These are phyloP conservation scores for Dendrothele bispora DNA, from an alignment of 768 basidiomycete genomes.

Conservation along the genomic window DNA sequence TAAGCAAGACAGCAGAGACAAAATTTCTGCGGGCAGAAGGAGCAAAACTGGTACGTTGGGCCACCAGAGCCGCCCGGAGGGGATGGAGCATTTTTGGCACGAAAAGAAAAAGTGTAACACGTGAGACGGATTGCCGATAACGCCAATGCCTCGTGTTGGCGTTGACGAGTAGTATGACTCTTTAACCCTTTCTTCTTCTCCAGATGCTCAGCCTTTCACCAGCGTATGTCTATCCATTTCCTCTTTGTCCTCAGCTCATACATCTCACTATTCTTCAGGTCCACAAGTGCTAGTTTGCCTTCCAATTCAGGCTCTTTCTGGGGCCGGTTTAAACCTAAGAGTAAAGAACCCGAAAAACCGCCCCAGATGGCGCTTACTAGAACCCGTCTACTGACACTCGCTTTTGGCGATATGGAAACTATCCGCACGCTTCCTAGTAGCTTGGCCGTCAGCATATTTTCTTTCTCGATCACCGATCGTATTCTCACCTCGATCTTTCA, in stretches of 20 bases:
- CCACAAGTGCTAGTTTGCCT: conserved; percentile 59
- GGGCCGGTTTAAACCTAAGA: conserved; percentile 73
- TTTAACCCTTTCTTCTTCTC: conserved; percentile 18
- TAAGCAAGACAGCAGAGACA: conserved; percentile 57
- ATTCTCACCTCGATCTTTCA: conserved; percentile 24
- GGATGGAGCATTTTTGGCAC: background rate
- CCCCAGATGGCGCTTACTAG: conserved; percentile 69
- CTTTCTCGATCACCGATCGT: background rate
- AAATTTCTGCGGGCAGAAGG: conserved; percentile 30
- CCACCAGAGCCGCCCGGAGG: background rate
- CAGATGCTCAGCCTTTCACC: conserved; percentile 75
- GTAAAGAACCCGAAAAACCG: conserved; percentile 57
- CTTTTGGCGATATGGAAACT: conserved; percentile 85
- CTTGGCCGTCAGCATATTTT: conserved; percentile 49
- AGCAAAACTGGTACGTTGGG: conserved; percentile 11
- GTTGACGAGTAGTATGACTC: conserved; percentile 36
- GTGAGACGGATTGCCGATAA: conserved; percentile 4
- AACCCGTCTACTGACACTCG: conserved; percentile 78
- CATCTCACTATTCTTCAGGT: conserved; percentile 32
- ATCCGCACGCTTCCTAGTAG: conserved; percentile 75
- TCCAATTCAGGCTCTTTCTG: conserved; percentile 51
- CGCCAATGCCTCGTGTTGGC: conserved; percentile 57
- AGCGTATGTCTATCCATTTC: conserved; percentile 56
- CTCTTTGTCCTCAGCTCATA: conserved; percentile 17
- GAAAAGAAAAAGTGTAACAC: conserved; percentile 4